Percentiles rank a stretch among this genome's conserved stretches.
phyloP scores from a whole-genome alignment of 2,329 filamentous ascomycete species.

The Fusarium sp. region DNA sequence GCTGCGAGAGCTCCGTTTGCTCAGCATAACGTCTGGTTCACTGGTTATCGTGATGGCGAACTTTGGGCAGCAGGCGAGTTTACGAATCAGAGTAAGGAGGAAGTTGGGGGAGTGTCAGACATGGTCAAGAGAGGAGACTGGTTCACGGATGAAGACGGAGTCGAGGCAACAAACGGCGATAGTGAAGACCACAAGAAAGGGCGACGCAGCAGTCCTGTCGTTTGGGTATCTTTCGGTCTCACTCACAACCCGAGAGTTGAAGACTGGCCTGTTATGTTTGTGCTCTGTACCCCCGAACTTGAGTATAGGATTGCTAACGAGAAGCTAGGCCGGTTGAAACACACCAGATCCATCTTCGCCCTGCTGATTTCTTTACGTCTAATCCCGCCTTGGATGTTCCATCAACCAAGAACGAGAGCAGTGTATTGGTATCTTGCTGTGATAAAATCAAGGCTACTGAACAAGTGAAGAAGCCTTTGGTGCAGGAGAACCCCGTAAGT shows the following conservation, averaged over 20 bases:
- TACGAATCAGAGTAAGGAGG: slow-evolving; percentile 61
- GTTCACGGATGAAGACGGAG: slow-evolving; percentile 51
- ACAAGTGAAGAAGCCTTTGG: slow-evolving; percentile 23
- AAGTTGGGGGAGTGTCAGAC: slow-evolving; percentile 58
- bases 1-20: slow-evolving; percentile 58
- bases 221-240: slow-evolving; percentile 62
- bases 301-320: background rate
- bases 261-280: slow-evolving; percentile 64
- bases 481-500: slow-evolving; percentile 47
- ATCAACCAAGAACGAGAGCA: slow-evolving; percentile 51
- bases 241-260: slow-evolving; percentile 62
- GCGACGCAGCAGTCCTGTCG: slow-evolving; percentile 48
- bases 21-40: slow-evolving; percentile 61
- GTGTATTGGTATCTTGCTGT: slow-evolving; percentile 55
- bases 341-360: slow-evolving; percentile 39
- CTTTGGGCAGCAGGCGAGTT: slow-evolving; percentile 63
- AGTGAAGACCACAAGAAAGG: slow-evolving; percentile 32
- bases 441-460: slow-evolving; percentile 3
- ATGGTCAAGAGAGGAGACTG: slow-evolving; percentile 61
- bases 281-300: slow-evolving; percentile 12
- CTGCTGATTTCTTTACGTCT: slow-evolving; percentile 59
- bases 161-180: background rate
- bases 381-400: slow-evolving; percentile 61
- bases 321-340: slow-evolving; percentile 17
- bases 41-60: slow-evolving; percentile 61